These are phyloP conservation scores for Achaetomium macrosporum DNA, from an alignment of 2,329 filamentous ascomycete species.

Conservation along the genomic window DNA sequence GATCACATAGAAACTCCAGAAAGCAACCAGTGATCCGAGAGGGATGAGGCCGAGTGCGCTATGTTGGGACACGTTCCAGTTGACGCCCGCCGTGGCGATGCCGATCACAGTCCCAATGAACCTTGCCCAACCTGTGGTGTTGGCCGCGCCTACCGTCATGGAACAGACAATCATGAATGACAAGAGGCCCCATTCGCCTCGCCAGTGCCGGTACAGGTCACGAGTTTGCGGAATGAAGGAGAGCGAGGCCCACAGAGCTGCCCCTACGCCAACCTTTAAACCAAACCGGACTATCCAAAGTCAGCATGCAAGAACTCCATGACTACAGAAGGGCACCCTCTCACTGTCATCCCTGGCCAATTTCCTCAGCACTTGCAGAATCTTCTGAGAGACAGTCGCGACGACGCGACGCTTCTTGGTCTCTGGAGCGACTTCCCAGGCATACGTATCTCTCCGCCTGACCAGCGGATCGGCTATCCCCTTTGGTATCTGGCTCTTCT, in stretches of 20 bases:
- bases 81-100: slow-evolving; percentile 64
- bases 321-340: slow-evolving; percentile 15
- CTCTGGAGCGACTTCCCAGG: slow-evolving; percentile 47
- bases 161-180: slow-evolving; percentile 98
- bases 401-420: slow-evolving; percentile 39
- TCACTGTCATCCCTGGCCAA: slow-evolving; percentile 49
- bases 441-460: slow-evolving; percentile 46
- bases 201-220: slow-evolving; percentile 77
- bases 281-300: slow-evolving; percentile 58
- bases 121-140: slow-evolving; percentile 82
- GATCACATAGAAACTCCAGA: slow-evolving; percentile 86
- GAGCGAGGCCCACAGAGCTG: slow-evolving; percentile 80
- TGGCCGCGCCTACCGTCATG: slow-evolving; percentile 95
- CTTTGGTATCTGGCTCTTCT: slow-evolving; percentile 49
- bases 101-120: slow-evolving; percentile 84
- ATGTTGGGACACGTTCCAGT: slow-evolving; percentile 71
- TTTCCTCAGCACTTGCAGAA: slow-evolving; percentile 42
- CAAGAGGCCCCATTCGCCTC: slow-evolving; percentile 92
- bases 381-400: slow-evolving; percentile 39
- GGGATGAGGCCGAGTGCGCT: slow-evolving; percentile 72
- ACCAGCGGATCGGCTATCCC: slow-evolving; percentile 52
- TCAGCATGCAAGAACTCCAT: slow-evolving; percentile 20
- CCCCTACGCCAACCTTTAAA: slow-evolving; percentile 87
- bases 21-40: slow-evolving; percentile 73
- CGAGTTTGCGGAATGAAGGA: slow-evolving; percentile 76